A percentile compares a stretch with the other conserved stretches of the same genome.
phyloP scores from a whole-genome alignment of 331 rosid species.

The Quercus lobata region DNA sequence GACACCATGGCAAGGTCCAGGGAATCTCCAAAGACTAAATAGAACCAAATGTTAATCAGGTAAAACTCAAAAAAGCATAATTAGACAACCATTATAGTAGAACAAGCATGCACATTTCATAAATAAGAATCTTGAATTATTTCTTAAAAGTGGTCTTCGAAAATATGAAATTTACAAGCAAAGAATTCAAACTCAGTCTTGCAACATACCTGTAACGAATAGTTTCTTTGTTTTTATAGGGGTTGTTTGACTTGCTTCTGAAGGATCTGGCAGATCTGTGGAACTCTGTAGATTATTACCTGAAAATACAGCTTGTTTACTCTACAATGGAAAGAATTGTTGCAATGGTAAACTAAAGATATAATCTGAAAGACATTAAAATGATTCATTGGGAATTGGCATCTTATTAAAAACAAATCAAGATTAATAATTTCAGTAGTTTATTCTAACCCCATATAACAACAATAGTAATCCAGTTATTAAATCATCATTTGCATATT shows the following conservation, averaged over 20 bases:
- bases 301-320: slow-evolving; percentile 13
- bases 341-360: neutral
- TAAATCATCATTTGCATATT: neutral
- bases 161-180: neutral
- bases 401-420: neutral
- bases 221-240: slow-evolving; percentile 68
- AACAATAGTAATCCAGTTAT: neutral
- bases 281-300: slow-evolving; percentile 40
- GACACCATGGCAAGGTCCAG: too few species aligned
- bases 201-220: slow-evolving; percentile 67
- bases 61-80: neutral
- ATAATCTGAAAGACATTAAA: neutral
- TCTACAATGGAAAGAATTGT: neutral
- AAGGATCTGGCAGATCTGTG: slow-evolving; percentile 34
- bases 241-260: slow-evolving; percentile 40
- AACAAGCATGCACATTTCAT: neutral
- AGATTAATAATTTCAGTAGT: neutral
- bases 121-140: too few species aligned
- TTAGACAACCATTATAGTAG: neutral
- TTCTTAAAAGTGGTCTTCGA: neutral
- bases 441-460: neutral
- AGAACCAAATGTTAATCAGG: too few species aligned
- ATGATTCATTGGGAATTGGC: neutral
- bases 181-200: neutral
- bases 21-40: too few species aligned